Evolutionary conservation across 345 rosid species (phyloP).

Genomic region (Eucalyptus erythrocorys): DNA sequence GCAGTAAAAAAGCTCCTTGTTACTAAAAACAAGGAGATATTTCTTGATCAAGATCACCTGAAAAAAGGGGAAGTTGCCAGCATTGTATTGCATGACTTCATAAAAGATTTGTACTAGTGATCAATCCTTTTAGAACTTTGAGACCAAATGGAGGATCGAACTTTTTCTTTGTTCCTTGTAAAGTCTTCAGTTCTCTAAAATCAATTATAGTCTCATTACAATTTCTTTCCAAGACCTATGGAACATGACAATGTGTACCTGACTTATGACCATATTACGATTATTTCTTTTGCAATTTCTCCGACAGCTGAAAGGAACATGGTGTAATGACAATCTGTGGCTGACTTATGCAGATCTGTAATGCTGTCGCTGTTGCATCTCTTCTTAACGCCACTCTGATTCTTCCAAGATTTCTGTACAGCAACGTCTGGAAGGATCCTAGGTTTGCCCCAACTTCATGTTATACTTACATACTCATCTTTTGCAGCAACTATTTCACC

Average conservation of each 20-base stretch:
- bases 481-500: background rate
- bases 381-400: constrained; percentile 71
- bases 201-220: background rate
- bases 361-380: constrained; percentile 70
- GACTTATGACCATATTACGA: background rate
- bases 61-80: background rate
- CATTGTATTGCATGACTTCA: background rate
- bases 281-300: background rate
- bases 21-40: background rate
- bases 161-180: background rate
- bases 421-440: constrained; percentile 98
- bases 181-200: background rate
- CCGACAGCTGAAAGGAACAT: background rate
- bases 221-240: background rate
- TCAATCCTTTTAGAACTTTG: background rate
- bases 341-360: constrained; percentile 52
- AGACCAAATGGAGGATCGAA: background rate
- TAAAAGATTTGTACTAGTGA: background rate
- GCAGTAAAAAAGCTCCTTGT: background rate
- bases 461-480: background rate
- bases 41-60: background rate
- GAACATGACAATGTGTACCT: background rate
- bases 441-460: constrained; percentile 30
- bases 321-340: background rate
- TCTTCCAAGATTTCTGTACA: constrained; percentile 80